Evolutionary conservation across 2,329 filamentous ascomycete species (phyloP).

Genomic region (Colletotrichum camelliae): DNA sequence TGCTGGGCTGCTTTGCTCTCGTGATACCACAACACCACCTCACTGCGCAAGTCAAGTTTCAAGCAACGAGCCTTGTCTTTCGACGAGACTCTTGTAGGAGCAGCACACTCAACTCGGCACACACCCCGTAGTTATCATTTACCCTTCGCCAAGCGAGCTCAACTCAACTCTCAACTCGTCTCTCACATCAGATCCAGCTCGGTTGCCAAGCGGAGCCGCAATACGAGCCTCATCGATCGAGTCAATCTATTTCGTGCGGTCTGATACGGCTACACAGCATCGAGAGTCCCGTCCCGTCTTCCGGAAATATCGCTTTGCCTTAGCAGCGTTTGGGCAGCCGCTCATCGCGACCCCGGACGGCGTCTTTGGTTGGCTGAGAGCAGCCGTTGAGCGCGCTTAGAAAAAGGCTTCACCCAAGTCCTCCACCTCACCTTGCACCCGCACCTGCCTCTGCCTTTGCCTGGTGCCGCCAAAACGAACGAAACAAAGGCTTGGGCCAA

Average conservation of each 20-base stretch:
- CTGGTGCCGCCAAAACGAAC: conserved; percentile 16
- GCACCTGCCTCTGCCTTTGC: background rate
- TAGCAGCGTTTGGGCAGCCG: conserved; percentile 25
- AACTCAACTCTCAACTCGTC: background rate
- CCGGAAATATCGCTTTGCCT: conserved; percentile 19
- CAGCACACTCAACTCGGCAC: background rate
- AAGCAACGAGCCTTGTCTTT: background rate
- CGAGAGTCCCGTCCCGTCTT: background rate
- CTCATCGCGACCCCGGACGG: conserved; percentile 20
- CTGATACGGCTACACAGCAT: background rate
- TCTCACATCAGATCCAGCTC: background rate
- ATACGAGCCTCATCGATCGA: background rate
- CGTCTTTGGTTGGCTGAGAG: conserved; percentile 24
- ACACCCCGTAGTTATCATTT: background rate
- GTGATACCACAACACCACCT: background rate
- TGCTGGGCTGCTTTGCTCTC: background rate
- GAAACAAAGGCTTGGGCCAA: conserved; percentile 6
- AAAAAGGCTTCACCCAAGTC: conserved; percentile 6
- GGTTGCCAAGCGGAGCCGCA: background rate
- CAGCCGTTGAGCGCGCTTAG: conserved; percentile 22
- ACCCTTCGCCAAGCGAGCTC: conserved; percentile 6
- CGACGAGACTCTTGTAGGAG: conserved; percentile 15
- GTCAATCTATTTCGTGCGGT: background rate
- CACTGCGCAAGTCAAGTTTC: conserved; percentile 19
- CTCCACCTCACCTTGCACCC: background rate